phyloP scores from a whole-genome alignment of 345 rosid genomes.

The Excoecaria cochinchinensis region DNA sequence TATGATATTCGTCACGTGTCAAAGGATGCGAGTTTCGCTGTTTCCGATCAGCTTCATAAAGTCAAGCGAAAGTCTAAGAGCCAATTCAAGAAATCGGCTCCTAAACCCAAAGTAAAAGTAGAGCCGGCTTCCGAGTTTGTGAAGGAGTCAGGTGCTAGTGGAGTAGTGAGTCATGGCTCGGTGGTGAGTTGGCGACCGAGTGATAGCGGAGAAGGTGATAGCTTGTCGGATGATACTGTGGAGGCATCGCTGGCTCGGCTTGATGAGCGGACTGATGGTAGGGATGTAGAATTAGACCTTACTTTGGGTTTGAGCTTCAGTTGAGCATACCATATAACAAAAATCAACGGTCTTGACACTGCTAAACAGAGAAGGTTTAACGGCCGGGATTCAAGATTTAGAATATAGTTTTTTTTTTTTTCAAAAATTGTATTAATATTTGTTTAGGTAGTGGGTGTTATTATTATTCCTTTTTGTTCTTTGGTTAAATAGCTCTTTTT shows the following conservation, averaged over 20 bases:
- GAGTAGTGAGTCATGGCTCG: constrained; percentile 6
- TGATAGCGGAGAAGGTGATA: constrained; percentile 2
- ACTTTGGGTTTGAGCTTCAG: constrained; percentile 17
- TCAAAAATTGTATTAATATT: no score
- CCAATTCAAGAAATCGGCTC: constrained; percentile 29
- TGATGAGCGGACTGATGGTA: constrained; percentile 22
- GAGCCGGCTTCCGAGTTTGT: not conserved
- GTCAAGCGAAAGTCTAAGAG: constrained; percentile 20
- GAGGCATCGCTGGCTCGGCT: constrained; percentile 29
- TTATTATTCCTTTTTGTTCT: no score
- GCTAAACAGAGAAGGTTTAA: no score
- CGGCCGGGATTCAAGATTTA: no score
- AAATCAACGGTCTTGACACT: no score
- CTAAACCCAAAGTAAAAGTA: constrained; percentile 9
- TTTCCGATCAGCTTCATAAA: constrained; percentile 21
- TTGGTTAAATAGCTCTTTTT: no score
- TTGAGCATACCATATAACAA: no score
- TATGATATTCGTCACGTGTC: constrained; percentile 42
- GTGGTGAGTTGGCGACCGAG: constrained; percentile 19
- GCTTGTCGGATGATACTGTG: constrained; percentile 33
- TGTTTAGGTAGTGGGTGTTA: no score
- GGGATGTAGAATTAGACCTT: constrained; percentile 30
- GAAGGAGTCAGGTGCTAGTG: not conserved
- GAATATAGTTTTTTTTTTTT: no score
- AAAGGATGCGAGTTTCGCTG: constrained; percentile 13